Evolutionary conservation across 1,139 yeast species (phyloP).

Genomic region (Geotrichum klebahnii): DNA sequence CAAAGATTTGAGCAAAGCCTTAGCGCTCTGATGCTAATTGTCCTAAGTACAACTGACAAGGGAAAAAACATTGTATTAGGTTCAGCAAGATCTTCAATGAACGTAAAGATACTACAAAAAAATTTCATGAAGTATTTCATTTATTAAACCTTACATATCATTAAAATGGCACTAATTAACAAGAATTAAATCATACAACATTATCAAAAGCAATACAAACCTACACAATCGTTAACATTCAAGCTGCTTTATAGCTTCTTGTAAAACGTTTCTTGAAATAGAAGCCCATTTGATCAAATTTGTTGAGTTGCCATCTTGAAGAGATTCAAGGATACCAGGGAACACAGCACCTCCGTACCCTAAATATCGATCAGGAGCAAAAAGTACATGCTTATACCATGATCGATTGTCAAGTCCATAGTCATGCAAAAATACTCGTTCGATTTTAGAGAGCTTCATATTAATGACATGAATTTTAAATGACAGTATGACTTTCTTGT

Average conservation of each 20-base stretch:
- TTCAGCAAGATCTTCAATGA: too few species aligned
- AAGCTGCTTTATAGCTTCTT: neutral
- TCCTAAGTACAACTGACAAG: too few species aligned
- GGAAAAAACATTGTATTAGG: too few species aligned
- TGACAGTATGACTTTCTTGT: conserved; percentile 33
- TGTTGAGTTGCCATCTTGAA: conserved; percentile 58
- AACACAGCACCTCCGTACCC: conserved; percentile 77
- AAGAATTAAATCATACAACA: neutral
- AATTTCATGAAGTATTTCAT: too few species aligned
- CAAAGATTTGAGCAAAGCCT: too few species aligned
- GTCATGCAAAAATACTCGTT: conserved; percentile 55
- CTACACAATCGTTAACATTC: neutral
- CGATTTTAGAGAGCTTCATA: conserved; percentile 40
- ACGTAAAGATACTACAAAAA: too few species aligned
- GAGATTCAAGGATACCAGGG: conserved; percentile 70
- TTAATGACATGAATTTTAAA: conserved; percentile 38
- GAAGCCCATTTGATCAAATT: conserved; percentile 5
- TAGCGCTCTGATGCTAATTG: too few species aligned
- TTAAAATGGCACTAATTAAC: too few species aligned
- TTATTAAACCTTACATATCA: too few species aligned
- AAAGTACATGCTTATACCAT: conserved; percentile 25
- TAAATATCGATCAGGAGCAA: conserved; percentile 39
- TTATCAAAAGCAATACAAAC: neutral
- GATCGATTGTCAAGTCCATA: conserved; percentile 18
- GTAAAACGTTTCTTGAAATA: neutral